Percentiles rank a stretch among this genome's conserved stretches.
phyloP scores from a whole-genome alignment of 352 stramenopile genomes.

The Globisporangium echinulatum region DNA sequence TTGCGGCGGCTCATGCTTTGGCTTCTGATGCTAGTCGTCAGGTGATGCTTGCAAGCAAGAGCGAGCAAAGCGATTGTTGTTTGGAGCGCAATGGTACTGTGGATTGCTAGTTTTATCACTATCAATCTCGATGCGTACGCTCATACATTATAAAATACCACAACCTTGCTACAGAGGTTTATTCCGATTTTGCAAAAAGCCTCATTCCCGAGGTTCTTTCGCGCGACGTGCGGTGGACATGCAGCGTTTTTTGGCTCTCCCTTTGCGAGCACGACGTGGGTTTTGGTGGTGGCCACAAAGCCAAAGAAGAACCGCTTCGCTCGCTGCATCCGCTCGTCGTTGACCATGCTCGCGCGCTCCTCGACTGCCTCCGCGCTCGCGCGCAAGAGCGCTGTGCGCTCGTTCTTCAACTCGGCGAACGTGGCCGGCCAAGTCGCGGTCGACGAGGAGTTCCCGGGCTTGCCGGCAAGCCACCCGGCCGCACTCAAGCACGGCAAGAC shows the following conservation, averaged over 20 bases:
- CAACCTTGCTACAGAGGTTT: too few species aligned
- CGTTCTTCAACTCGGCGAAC: conserved; percentile 60
- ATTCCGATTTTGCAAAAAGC: too few species aligned
- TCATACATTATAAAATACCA: too few species aligned
- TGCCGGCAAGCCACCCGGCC: conserved; percentile 32
- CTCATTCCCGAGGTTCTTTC: too few species aligned
- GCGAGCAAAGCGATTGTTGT: background rate
- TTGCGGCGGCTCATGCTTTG: conserved; percentile 35
- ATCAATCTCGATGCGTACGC: too few species aligned
- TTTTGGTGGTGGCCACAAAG: conserved; percentile 28
- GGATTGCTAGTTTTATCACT: too few species aligned
- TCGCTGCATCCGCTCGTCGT: background rate
- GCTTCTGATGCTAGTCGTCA: background rate
- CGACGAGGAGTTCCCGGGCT: conserved; percentile 53
- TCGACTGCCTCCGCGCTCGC: conserved; percentile 27
- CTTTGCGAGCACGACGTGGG: background rate
- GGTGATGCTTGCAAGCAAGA: background rate
- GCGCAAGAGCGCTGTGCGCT: conserved; percentile 26
- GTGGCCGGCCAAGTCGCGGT: conserved; percentile 49
- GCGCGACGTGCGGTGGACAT: background rate
- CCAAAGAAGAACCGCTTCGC: conserved; percentile 11
- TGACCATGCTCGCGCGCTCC: conserved; percentile 25
- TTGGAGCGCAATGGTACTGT: too few species aligned
- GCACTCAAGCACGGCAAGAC: conserved; percentile 26
- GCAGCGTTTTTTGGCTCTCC: background rate